A percentile compares a stretch with the other conserved stretches of the same genome.
Evolutionary conservation across 345 rosid species (phyloP).

Genomic region (Aquilaria yunnanensis): DNA sequence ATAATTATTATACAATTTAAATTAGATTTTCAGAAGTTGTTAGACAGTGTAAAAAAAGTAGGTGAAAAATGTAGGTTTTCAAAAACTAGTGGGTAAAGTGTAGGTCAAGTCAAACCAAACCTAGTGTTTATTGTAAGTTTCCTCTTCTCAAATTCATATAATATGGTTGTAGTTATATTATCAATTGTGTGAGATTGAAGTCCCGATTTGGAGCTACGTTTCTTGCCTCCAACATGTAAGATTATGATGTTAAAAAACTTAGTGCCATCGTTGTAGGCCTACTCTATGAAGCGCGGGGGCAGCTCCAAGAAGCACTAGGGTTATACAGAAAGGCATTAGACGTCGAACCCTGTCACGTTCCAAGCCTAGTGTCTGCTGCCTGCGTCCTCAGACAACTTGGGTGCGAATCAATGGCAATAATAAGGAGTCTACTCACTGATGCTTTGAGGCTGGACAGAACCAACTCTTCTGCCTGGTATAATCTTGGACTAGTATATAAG

Average conservation of each 20-base stretch:
- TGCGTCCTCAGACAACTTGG: conserved; percentile 35
- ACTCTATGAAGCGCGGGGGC: conserved; percentile 40
- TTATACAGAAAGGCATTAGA: conserved; percentile 45
- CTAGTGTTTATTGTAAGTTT: too few relatives aligned
- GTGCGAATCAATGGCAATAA: conserved; percentile 24
- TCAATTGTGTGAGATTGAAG: too few relatives aligned
- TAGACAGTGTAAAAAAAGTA: too few relatives aligned
- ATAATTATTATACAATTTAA: too few relatives aligned
- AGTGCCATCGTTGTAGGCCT: conserved; percentile 28
- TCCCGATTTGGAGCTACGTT: too few relatives aligned
- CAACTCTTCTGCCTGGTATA: conserved; percentile 52
- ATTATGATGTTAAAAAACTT: neutral
- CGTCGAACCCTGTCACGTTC: conserved; percentile 47
- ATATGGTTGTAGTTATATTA: too few relatives aligned
- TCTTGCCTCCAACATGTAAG: too few relatives aligned
- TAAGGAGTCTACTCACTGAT: conserved; percentile 45
- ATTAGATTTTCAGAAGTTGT: too few relatives aligned
- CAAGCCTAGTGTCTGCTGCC: conserved; percentile 52
- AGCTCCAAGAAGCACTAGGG: conserved; percentile 37
- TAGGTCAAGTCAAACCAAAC: too few relatives aligned
- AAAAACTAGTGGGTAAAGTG: too few relatives aligned
- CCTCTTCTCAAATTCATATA: too few relatives aligned
- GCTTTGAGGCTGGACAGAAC: conserved; percentile 48
- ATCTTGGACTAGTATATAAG: conserved; percentile 51
- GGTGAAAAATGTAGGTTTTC: too few relatives aligned